phyloP scores from a whole-genome alignment of 2,329 filamentous ascomycete species.

The Monosporascus sp. region DNA sequence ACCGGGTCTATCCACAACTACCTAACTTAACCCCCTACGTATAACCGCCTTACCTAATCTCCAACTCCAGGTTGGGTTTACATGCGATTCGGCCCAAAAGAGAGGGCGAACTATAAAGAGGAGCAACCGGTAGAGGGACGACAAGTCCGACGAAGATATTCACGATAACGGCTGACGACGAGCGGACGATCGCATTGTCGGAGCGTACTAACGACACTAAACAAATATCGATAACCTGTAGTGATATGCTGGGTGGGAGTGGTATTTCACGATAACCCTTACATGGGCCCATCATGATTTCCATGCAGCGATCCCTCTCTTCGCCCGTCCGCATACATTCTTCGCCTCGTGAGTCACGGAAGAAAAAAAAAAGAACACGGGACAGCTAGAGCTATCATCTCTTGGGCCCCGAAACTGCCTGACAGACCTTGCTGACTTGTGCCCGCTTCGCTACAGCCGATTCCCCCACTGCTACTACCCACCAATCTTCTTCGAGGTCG shows the following conservation, averaged over 20 bases:
- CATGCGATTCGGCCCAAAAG: no score
- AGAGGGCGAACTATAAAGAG: no score
- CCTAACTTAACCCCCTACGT: not conserved
- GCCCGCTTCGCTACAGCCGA: slow-evolving; percentile 34
- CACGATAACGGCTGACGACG: not conserved
- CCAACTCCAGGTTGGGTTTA: no score
- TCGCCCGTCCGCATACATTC: slow-evolving; percentile 55
- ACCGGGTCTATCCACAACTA: not conserved
- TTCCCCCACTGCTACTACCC: slow-evolving; percentile 40
- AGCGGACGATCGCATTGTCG: slow-evolving; percentile 9
- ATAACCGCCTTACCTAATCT: not conserved
- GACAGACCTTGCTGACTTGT: slow-evolving; percentile 14
- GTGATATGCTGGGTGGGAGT: slow-evolving; percentile 32
- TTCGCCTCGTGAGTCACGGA: slow-evolving; percentile 51
- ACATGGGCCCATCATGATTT: slow-evolving; percentile 51
- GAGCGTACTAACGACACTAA: not conserved
- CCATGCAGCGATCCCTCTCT: slow-evolving; percentile 58
- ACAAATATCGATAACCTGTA: not conserved
- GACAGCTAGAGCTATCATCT: slow-evolving; percentile 8
- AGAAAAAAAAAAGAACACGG: not conserved
- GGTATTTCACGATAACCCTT: slow-evolving; percentile 18
- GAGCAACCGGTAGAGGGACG: no score
- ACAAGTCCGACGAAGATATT: no score
- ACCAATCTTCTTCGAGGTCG: slow-evolving; percentile 44
- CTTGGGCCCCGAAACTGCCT: slow-evolving; percentile 2